phyloP scores from a whole-genome alignment of 1,284 basidiomycete species.

The Laetiporus sulphureus region DNA sequence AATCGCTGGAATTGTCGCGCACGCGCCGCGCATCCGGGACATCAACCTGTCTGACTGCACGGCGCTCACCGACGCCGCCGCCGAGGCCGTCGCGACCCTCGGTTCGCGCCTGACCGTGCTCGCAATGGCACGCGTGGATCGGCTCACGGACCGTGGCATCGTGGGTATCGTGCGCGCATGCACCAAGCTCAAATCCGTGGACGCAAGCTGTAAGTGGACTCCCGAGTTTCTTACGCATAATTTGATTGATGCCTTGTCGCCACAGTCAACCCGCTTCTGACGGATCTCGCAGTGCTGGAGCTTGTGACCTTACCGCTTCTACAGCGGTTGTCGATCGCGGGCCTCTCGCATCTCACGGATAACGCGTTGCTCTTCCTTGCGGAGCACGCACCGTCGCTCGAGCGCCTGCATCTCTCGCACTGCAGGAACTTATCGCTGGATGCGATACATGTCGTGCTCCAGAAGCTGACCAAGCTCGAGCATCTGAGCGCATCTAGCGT shows the following conservation, averaged over 20 bases:
- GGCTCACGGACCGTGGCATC: constrained; percentile 80
- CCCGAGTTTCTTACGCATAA: neutral
- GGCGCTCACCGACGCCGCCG: constrained; percentile 68
- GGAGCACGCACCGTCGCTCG: constrained; percentile 63
- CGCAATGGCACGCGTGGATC: constrained; percentile 73
- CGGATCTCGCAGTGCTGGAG: constrained; percentile 82
- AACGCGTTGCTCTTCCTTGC: constrained; percentile 59
- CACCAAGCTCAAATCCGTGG: constrained; percentile 73
- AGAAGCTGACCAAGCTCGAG: constrained; percentile 56
- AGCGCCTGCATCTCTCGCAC: constrained; percentile 84
- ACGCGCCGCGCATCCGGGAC: constrained; percentile 77
- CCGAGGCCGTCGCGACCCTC: constrained; percentile 67
- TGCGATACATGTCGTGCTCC: constrained; percentile 72
- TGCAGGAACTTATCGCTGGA: constrained; percentile 80
- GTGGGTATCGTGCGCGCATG: constrained; percentile 69
- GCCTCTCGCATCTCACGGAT: constrained; percentile 62
- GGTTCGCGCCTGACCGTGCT: constrained; percentile 78
- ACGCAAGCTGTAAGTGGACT: constrained; percentile 71
- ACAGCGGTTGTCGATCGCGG: constrained; percentile 76
- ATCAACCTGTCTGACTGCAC: constrained; percentile 80
- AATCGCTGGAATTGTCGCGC: constrained; percentile 71
- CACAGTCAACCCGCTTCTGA: constrained; percentile 36
- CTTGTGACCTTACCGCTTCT: constrained; percentile 70
- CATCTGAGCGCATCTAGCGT: constrained; percentile 84
- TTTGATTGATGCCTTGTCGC: constrained; percentile 1